A percentile compares a stretch with the other conserved stretches of the same genome.
These are phyloP conservation scores for Triticum turgidum DNA, from an alignment of 176 grass and related monocot species.

Conservation along the genomic window DNA sequence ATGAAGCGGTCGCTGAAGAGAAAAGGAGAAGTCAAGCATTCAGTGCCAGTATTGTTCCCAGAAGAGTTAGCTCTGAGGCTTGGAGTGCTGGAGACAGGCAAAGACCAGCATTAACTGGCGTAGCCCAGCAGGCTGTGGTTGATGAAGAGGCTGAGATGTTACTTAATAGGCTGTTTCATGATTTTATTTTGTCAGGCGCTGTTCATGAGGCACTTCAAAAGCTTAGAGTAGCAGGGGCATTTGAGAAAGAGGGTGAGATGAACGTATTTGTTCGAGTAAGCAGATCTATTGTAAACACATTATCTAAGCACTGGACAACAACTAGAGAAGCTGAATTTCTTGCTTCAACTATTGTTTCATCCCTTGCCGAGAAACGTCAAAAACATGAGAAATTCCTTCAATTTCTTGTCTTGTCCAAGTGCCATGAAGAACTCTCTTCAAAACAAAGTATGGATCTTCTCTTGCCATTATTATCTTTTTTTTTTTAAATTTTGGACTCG, in stretches of 20 bases:
- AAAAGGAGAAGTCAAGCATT: conserved; percentile 67
- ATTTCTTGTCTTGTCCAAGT: conserved; percentile 84
- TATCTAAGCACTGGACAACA: conserved; percentile 99
- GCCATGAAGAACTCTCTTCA: conserved; percentile 79
- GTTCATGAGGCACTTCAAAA: conserved; percentile 74
- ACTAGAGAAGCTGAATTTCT: conserved; percentile 96
- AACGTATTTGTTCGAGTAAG: conserved; percentile 86
- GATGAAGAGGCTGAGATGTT: conserved; percentile 91
- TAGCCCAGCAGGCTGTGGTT: conserved; percentile 51
- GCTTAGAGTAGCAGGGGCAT: conserved; percentile 72
- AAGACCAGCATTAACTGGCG: conserved; percentile 52
- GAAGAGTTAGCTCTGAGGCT: conserved; percentile 79
- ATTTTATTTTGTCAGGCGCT: conserved; percentile 75
- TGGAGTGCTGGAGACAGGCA: conserved; percentile 80
- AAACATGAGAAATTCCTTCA: conserved; percentile 93
- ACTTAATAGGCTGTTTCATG: conserved; percentile 79
- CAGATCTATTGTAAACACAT: conserved; percentile 91
- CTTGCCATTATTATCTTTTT: conserved; percentile 11
- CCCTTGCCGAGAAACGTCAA: conserved; percentile 81
- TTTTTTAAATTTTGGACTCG: neutral
- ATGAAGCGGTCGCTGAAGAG: conserved; percentile 81
- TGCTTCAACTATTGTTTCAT: conserved; percentile 90
- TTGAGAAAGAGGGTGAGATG: conserved; percentile 93
- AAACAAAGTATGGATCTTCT: conserved; percentile 71
- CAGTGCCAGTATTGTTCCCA: conserved; percentile 56